Conservation (phyloP, 306 rosid species). For the Senna siamea region DNA sequence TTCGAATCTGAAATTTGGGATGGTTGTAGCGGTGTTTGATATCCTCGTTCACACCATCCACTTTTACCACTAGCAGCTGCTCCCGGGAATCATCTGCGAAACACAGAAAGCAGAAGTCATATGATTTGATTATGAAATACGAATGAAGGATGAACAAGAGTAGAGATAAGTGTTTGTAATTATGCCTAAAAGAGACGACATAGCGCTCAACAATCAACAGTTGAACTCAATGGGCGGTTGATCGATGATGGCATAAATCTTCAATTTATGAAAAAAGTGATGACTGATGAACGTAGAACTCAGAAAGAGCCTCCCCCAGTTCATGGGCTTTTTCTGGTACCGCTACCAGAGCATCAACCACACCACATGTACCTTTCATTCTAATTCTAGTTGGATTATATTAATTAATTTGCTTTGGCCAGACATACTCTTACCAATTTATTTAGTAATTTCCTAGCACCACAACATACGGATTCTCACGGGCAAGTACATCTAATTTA, state of each 20-base stretch:
- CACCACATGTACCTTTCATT: background rate
- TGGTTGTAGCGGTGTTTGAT: background rate
- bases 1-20: constrained; percentile 58
- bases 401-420: too few species aligned
- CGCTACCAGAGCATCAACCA: background rate
- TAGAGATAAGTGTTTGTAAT: background rate
- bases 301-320: background rate
- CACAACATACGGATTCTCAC: too few species aligned
- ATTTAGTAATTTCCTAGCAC: too few species aligned
- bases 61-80: constrained; percentile 49
- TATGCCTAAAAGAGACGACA: background rate
- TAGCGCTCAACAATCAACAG: too few species aligned
- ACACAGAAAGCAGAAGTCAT: background rate
- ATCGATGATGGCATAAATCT: background rate
- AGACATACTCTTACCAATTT: too few species aligned
- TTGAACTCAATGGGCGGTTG: background rate
- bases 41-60: constrained; percentile 27
- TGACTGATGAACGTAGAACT: background rate
- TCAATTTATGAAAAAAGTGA: background rate
- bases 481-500: too few species aligned
- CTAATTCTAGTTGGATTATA: too few species aligned
- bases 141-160: background rate
- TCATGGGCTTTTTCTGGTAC: background rate
- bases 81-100: constrained; percentile 48
- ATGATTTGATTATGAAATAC: background rate